A percentile compares a stretch with the other conserved stretches of the same genome.
These are phyloP conservation scores for Epichloe festucae DNA, from an alignment of 2,329 filamentous ascomycete genomes.

Conservation along the genomic window DNA sequence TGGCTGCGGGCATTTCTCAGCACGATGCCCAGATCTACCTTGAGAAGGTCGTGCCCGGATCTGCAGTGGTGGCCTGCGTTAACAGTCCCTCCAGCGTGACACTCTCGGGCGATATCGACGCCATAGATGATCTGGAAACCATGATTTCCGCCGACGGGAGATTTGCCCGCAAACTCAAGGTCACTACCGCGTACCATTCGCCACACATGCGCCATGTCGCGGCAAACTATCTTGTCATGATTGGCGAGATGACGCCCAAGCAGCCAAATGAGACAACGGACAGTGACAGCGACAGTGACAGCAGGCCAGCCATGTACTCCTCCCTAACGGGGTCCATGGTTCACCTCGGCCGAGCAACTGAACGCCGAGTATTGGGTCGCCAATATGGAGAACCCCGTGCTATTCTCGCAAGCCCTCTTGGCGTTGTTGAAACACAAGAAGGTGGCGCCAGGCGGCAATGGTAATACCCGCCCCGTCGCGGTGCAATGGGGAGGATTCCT, in stretches of 20 bases:
- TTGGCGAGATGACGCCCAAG: no score
- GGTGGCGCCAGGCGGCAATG: no score
- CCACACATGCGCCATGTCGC: slow-evolving; percentile 9
- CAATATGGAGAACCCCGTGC: slow-evolving; percentile 16
- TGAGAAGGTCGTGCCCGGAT: slow-evolving; percentile 8
- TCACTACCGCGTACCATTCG: slow-evolving; percentile 16
- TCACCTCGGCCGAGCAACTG: not conserved
- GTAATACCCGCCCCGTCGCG: no score
- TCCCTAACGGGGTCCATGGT: not conserved
- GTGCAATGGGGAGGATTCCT: slow-evolving; percentile 14
- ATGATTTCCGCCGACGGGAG: slow-evolving; percentile 7
- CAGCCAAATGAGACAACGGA: not conserved
- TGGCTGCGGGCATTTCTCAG: slow-evolving; percentile 3
- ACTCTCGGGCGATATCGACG: not conserved
- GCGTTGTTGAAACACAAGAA: no score
- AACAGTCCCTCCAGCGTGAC: slow-evolving; percentile 18
- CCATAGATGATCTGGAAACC: no score
- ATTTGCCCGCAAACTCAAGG: slow-evolving; percentile 12
- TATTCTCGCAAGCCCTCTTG: slow-evolving; percentile 3
- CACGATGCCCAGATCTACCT: not conserved
- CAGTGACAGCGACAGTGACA: no score
- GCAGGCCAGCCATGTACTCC: not conserved
- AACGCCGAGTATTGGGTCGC: slow-evolving; percentile 9
- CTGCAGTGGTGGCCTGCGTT: slow-evolving; percentile 8
- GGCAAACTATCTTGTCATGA: not conserved